phyloP scores from a whole-genome alignment of 2,329 filamentous ascomycete genomes.

The Sporothrix mexicana region DNA sequence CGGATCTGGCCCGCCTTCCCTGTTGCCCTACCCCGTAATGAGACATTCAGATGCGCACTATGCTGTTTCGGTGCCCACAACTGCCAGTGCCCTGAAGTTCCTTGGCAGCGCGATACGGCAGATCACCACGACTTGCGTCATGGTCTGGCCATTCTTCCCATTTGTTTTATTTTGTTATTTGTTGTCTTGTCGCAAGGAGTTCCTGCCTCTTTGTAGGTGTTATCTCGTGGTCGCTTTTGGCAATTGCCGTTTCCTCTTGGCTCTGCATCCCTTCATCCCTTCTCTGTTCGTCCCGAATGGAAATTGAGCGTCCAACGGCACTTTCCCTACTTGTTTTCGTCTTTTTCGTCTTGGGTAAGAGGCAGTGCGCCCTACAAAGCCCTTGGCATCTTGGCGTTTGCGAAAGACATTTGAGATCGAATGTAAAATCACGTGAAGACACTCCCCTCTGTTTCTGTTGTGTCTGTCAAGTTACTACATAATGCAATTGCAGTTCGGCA shows the following conservation, averaged over 20 bases:
- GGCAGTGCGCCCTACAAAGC: constrained; percentile 17
- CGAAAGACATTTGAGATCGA: not conserved
- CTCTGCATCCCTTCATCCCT: not conserved
- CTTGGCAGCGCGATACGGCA: constrained; percentile 29
- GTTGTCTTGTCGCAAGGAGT: not conserved
- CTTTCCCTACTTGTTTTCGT: constrained; percentile 12
- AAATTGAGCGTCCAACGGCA: constrained; percentile 24
- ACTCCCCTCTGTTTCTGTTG: too few relatives aligned
- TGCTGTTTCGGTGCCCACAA: constrained; percentile 20
- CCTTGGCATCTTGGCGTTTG: constrained; percentile 17
- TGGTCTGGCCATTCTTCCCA: not conserved
- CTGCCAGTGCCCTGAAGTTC: constrained; percentile 15
- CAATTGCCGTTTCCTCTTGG: constrained; percentile 11
- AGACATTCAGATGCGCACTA: constrained; percentile 22
- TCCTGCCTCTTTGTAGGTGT: not conserved
- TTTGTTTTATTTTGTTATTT: not conserved
- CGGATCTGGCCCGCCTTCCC: not conserved
- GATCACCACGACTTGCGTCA: constrained; percentile 16
- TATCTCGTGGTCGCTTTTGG: not conserved
- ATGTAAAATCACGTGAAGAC: constrained; percentile 15
- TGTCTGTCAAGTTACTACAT: not conserved
- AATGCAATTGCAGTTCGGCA: not conserved
- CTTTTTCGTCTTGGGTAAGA: not conserved
- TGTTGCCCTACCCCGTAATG: constrained; percentile 14
- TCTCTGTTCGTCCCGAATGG: not conserved